Conservation (phyloP, 2,329 filamentous ascomycete species). For the Fusarium pseudocircinatum region DNA sequence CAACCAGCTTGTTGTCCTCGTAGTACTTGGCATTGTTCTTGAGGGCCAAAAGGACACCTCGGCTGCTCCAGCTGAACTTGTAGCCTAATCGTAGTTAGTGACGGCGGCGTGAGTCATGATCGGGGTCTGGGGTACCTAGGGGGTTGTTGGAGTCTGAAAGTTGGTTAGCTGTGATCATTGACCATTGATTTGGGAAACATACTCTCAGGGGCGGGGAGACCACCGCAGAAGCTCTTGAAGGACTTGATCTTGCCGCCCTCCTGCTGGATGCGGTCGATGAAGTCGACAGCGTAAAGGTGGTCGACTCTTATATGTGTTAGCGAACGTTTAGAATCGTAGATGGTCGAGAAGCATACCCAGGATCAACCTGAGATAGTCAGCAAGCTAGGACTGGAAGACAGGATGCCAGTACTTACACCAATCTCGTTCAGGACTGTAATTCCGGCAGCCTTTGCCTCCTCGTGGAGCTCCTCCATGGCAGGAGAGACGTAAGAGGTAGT, state of each 20-base stretch:
- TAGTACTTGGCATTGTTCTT: constrained; percentile 87
- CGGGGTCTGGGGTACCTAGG: constrained; percentile 56
- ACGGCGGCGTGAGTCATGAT: neutral
- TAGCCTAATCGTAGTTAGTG: constrained; percentile 61
- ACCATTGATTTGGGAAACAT: neutral
- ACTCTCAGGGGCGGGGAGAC: constrained; percentile 70
- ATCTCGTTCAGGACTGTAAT: constrained; percentile 99
- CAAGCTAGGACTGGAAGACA: neutral
- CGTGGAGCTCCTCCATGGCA: constrained; percentile 89
- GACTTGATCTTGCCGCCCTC: constrained; percentile 84
- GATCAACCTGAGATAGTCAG: constrained; percentile 30
- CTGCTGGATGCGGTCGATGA: constrained; percentile 86
- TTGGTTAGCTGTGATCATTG: neutral
- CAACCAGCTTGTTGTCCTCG: constrained; percentile 78
- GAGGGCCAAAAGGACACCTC: constrained; percentile 88
- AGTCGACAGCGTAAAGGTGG: constrained; percentile 80
- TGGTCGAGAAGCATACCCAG: constrained; percentile 25
- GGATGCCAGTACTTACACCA: constrained; percentile 60
- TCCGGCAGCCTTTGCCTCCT: constrained; percentile 84
- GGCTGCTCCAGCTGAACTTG: constrained; percentile 67
- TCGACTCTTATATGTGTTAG: constrained; percentile 27
- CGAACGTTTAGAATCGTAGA: neutral
- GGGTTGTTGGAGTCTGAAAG: constrained; percentile 78
- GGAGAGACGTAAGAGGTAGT: constrained; percentile 94
- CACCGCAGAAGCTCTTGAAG: constrained; percentile 88